These are phyloP conservation scores for Thalassiosira mediterranea DNA, from an alignment of 352 stramenopile species.

Conservation along the genomic window DNA sequence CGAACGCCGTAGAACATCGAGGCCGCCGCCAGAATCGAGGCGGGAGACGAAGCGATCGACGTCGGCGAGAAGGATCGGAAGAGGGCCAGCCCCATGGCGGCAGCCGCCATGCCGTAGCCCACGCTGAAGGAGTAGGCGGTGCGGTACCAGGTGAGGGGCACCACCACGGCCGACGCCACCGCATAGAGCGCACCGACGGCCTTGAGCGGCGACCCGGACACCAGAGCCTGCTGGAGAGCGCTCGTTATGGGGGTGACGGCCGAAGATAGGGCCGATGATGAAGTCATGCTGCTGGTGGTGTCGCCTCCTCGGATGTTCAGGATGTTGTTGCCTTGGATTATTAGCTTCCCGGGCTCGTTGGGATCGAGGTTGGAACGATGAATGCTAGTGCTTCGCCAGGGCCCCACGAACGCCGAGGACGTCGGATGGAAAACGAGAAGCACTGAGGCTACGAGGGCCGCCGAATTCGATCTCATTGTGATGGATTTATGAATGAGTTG, in stretches of 20 bases:
- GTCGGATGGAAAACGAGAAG: too few species aligned
- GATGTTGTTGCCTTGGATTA: neutral
- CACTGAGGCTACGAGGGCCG: too few species aligned
- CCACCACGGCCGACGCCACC: conserved; percentile 27
- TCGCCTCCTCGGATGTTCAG: conserved; percentile 34
- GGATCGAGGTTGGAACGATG: too few species aligned
- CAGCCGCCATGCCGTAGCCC: conserved; percentile 42
- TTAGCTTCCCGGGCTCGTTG: too few species aligned
- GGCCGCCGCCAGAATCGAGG: conserved; percentile 13
- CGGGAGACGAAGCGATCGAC: conserved; percentile 14
- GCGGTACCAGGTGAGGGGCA: conserved; percentile 43
- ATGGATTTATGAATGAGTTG: too few species aligned
- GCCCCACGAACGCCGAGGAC: too few species aligned
- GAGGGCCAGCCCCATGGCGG: conserved; percentile 17
- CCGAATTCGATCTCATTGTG: too few species aligned
- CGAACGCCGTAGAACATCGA: conserved; percentile 34
- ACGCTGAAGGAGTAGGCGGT: conserved; percentile 58
- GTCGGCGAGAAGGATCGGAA: conserved; percentile 2
- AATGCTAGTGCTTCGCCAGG: too few species aligned
- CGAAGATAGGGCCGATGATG: conserved; percentile 15
- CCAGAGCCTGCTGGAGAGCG: conserved; percentile 4
- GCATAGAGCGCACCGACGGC: conserved; percentile 28
- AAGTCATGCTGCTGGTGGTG: conserved; percentile 8
- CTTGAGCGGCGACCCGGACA: conserved; percentile 19
- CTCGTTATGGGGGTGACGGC: conserved; percentile 15